Conservation (phyloP, 495 filamentous ascomycete species). For the Lindgomyces ingoldianus region DNA sequence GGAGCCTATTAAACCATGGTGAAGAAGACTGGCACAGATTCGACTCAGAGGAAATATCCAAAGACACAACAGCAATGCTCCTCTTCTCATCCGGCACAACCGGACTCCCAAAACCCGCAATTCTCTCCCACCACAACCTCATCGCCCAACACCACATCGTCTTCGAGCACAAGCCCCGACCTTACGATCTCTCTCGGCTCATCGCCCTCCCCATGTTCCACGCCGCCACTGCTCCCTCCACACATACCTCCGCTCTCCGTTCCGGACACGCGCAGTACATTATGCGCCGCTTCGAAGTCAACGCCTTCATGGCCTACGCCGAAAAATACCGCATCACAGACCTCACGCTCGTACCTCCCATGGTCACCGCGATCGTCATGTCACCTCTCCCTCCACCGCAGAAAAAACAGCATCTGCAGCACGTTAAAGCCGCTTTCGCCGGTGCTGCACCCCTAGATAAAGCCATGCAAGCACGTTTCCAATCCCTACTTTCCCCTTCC, state of each 20-base stretch:
- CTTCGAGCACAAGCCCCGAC: constrained; percentile 44
- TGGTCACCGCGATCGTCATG: constrained; percentile 49
- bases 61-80: constrained; percentile 21
- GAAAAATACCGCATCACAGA: constrained; percentile 59
- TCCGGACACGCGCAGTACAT: constrained; percentile 49
- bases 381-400: constrained; percentile 32
- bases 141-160: constrained; percentile 55
- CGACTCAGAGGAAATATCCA: constrained; percentile 20
- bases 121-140: constrained; percentile 53
- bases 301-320: constrained; percentile 51
- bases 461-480: constrained; percentile 47
- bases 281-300: constrained; percentile 61
- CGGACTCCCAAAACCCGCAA: constrained; percentile 58
- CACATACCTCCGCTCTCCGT: constrained; percentile 7
- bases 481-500: constrained; percentile 21
- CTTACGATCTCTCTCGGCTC: constrained; percentile 44
- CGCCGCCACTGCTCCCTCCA: constrained; percentile 45
- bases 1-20: constrained; percentile 17
- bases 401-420: constrained; percentile 50
- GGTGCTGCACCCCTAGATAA: constrained; percentile 59
- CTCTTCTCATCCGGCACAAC: constrained; percentile 54
- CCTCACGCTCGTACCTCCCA: constrained; percentile 57
- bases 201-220: constrained; percentile 64
- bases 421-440: constrained; percentile 46
- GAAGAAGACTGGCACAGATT: constrained; percentile 27